Percentiles rank a stretch among this genome's conserved stretches.
phyloP scores from a whole-genome alignment of 2,329 filamentous ascomycete genomes.

The Shiraia sp. region DNA sequence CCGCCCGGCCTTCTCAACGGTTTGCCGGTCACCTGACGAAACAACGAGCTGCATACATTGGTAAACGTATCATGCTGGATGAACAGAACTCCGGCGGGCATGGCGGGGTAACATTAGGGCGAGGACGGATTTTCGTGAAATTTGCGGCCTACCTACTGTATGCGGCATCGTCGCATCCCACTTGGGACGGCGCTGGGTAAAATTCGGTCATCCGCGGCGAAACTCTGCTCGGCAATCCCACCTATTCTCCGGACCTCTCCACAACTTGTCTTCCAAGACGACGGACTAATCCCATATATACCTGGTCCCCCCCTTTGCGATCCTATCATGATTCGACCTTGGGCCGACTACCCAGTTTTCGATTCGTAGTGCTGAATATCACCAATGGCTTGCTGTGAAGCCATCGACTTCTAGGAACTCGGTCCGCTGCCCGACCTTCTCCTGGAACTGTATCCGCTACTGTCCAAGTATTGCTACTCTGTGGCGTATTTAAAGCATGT shows the following conservation, averaged over 20 bases:
- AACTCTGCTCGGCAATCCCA: conserved; percentile 3
- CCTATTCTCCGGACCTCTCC: conserved; percentile 23
- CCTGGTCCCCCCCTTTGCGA: conserved; percentile 4
- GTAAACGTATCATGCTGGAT: conserved; percentile 8
- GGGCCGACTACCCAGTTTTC: conserved; percentile 3
- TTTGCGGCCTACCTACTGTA: conserved; percentile 12
- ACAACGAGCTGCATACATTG: conserved; percentile 1
- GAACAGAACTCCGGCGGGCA: too few species aligned
- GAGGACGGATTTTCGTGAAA: conserved; percentile 11
- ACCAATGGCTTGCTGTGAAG: conserved; percentile 4
- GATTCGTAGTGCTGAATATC: too few species aligned
- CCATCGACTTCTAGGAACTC: conserved; percentile 13
- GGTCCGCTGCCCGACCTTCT: conserved; percentile 18
- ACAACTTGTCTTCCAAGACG: conserved; percentile 16
- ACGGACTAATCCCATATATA: conserved; percentile 6
- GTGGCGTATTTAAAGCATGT: too few species aligned
- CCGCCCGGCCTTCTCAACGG: conserved; percentile 23
- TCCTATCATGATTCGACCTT: conserved; percentile 7
- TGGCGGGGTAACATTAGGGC: conserved; percentile 19
- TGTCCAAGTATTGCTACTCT: too few species aligned
- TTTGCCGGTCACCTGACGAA: conserved; percentile 12
- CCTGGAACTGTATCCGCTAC: conserved; percentile 19
- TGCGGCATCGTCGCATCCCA: conserved; percentile 8
- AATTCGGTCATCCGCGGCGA: conserved; percentile 6
- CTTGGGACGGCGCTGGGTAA: too few species aligned